Base-by-base conservation (phyloP, 208 protist species). In the Leptomonas seymouri region DNA sequence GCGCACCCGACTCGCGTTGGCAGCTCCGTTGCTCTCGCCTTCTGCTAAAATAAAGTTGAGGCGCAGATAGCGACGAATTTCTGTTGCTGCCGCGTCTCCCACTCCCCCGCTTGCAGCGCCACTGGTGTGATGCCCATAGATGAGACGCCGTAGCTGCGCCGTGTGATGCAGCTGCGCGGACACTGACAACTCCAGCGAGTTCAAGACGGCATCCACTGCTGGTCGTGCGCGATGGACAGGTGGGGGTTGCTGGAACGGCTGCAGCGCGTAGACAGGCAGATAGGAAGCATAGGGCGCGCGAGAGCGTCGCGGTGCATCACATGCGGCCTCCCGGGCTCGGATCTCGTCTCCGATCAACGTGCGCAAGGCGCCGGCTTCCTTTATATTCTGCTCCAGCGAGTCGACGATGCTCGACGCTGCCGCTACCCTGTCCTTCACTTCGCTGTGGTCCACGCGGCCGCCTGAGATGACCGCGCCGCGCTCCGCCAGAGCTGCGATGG, bases 171-270 rank as follows among this genome's bases (percentile, higher is more conserved):
- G 69, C 75, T 91, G 86, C 36, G 20, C 34, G 12, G 62, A 20
- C 6, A 91, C 25, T 46, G 63, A 73, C 27, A 86, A 36, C 23
- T 88, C 80, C 31, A 88, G 15, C 25, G 58, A 44, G 45, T 30
- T 64, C 28, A 84, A 49, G 18, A 80, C 65, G 23, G n/a, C n/a
- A 41, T 78, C 71, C 18, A 78, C 56, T 31, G 65, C 71, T 12
- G 36, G 34, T 0, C 49, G 71, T 25, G 71, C 62, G 21, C 62
- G 71, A 28, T 60, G 31, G 34, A 67, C 57, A n/a, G 65, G 15
- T 14, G 18, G 27, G 1, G 65, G 49, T n/a, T 30, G 28, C 31
- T 46, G 49, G 20, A 8, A 4, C 23, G 18, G 25, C 36, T 46
- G 14, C 51, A 8, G 14, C 14, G 41, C 12, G 48, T 51, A 27